Conservation (phyloP, 1,284 basidiomycete species). For the Pholiota adiposa region DNA sequence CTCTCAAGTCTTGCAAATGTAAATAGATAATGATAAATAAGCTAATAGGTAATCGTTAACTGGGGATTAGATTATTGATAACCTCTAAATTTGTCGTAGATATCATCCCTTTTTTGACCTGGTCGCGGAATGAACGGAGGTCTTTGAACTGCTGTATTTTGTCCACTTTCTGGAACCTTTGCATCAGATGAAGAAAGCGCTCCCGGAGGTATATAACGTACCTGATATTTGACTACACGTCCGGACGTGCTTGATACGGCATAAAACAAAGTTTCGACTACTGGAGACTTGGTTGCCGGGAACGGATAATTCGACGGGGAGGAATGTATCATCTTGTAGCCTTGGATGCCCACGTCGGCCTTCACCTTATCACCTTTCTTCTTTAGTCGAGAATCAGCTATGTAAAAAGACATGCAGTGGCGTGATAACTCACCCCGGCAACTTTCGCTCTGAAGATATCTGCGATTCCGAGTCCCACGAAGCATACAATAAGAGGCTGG, state of each 20-base stretch:
- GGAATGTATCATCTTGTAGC: conserved; percentile 50
- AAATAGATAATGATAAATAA: too few relatives aligned
- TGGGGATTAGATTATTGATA: too few relatives aligned
- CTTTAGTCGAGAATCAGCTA: neutral
- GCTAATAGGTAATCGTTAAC: too few relatives aligned
- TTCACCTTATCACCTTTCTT: conserved; percentile 17
- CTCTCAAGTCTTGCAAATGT: too few relatives aligned
- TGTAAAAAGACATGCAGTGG: neutral
- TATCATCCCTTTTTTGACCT: conserved; percentile 1
- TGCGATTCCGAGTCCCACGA: conserved; percentile 76
- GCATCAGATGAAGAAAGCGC: too few relatives aligned
- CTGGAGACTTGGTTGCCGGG: conserved; percentile 6
- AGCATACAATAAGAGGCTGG: conserved; percentile 66
- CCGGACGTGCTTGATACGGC: conserved; percentile 72
- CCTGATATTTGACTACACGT: conserved; percentile 65
- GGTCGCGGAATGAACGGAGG: conserved; percentile 15
- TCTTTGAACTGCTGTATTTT: conserved; percentile 31
- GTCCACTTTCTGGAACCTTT: conserved; percentile 27
- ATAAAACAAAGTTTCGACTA: conserved; percentile 63
- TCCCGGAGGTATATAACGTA: conserved; percentile 26
- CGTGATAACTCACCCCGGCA: conserved; percentile 21
- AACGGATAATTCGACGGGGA: neutral
- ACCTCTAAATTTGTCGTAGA: neutral
- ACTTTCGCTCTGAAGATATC: conserved; percentile 48
- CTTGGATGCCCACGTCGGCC: conserved; percentile 44